Conservation (phyloP, 257 asterid species). For the Perilla frutescens region DNA sequence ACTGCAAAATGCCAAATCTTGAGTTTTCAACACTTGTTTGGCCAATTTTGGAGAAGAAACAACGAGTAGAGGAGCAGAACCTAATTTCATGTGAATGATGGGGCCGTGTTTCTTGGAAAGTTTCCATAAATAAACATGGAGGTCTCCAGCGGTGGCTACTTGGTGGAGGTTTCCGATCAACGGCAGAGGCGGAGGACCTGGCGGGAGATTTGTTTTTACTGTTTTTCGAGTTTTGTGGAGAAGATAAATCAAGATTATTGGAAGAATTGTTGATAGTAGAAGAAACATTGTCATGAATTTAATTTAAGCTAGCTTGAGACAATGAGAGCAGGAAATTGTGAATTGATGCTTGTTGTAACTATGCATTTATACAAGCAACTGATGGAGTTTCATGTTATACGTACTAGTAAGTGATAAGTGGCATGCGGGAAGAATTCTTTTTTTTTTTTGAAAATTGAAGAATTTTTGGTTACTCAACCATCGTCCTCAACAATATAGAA, state of each 20-base stretch:
- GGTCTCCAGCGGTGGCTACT: neutral
- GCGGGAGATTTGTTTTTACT: neutral
- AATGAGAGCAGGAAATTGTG: too few relatives aligned
- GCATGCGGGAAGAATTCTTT: too few relatives aligned
- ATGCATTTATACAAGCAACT: too few relatives aligned
- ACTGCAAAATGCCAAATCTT: slow-evolving; percentile 31
- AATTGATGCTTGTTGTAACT: too few relatives aligned
- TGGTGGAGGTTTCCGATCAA: slow-evolving; percentile 41
- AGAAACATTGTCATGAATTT: neutral
- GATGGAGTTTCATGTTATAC: too few relatives aligned
- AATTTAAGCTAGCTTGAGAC: too few relatives aligned
- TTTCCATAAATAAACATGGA: neutral
- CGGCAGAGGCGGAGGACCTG: slow-evolving; percentile 33
- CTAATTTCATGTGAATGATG: slow-evolving; percentile 25
- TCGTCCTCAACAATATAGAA: too few relatives aligned
- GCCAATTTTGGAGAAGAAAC: slow-evolving; percentile 28
- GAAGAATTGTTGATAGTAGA: neutral
- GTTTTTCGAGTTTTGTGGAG: neutral
- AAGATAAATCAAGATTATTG: neutral
- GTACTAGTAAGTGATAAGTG: too few relatives aligned
- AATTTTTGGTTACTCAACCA: too few relatives aligned
- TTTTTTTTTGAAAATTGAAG: too few relatives aligned
- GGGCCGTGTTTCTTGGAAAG: slow-evolving; percentile 35
- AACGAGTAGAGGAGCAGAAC: neutral
- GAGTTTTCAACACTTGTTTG: slow-evolving; percentile 28